Evolutionary conservation across 192 early-diverging fungal genomes (phyloP), one percentile per base, ranked within the genome.

Genomic region (Paraglomus occultum): DNA sequence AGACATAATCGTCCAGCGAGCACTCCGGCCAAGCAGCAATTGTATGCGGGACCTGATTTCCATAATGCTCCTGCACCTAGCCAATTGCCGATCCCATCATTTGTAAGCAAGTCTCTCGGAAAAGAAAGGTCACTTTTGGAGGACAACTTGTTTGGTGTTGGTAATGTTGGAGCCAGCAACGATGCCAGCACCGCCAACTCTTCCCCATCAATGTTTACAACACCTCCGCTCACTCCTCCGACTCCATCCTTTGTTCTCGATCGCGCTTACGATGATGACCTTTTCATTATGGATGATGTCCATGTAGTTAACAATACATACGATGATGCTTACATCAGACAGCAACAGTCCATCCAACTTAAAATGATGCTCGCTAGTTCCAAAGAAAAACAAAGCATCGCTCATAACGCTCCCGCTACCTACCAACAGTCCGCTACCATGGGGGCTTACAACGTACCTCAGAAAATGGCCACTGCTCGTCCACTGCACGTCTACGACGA

Each of bases 11-110:
- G 48, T 9, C 48, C 48, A 39, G 14, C 8, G 38, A 55, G 55
- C n/a, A 40, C 57, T 18, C 31, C 38, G 17, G 58, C 22, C 10
- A 38, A 31, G 31, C 53, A 63, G 7, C 59, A 70, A 1, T 68
- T 80, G 23, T 86, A 83, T 62, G 84, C 84, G 38, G 84, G 84
- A 49, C 82, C 84, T 20, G 81, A 80, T 14, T 86, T 86, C 71
- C 79, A 82, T 50, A 86, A 86, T 55, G 73, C 84, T 14, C 84
- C 84, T 68, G 79, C 82, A 22, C 80, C 84, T 14, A 78, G 79
- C 58, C 72, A 79, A 4, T 63, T 86, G 43, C 84, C 84, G 9
- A 77, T 86, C 50, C 84, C 84, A 23, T 67, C 81, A 51, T 80
- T 81, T 44, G 53, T 57, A 23, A 63, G 72, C 61, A 68, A 71